Conservation (phyloP, 2,329 filamentous ascomycete species). For the Chaetomium sp. region DNA sequence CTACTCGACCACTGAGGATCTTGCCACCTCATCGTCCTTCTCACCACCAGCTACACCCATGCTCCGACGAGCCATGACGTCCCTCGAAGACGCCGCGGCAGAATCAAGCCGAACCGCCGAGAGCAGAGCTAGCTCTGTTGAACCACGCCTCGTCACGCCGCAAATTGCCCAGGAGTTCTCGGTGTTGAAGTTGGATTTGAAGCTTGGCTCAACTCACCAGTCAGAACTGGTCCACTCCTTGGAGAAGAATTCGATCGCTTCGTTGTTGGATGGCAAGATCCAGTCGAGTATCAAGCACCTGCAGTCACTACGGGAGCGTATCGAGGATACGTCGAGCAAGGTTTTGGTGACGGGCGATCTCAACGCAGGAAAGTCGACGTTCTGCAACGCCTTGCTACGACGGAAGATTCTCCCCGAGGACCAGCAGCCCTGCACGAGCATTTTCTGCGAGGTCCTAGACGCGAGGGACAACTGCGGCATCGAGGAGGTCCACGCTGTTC, state of each 20-base stretch:
- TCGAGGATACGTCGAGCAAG: slow-evolving; percentile 96
- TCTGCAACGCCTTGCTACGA: slow-evolving; percentile 92
- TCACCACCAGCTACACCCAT: slow-evolving; percentile 15
- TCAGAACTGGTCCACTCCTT: slow-evolving; percentile 89
- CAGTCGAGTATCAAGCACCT: slow-evolving; percentile 89
- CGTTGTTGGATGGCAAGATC: slow-evolving; percentile 88
- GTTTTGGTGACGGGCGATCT: slow-evolving; percentile 92
- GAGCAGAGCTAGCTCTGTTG: slow-evolving; percentile 49
- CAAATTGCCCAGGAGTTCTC: slow-evolving; percentile 96
- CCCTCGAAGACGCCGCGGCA: slow-evolving; percentile 52
- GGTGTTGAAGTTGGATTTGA: slow-evolving; percentile 87
- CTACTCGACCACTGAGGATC: slow-evolving; percentile 51
- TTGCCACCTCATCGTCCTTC: slow-evolving; percentile 30
- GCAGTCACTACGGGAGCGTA: slow-evolving; percentile 77
- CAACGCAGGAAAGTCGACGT: slow-evolving; percentile 97
- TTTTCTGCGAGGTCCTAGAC: slow-evolving; percentile 96
- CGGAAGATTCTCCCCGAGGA: slow-evolving; percentile 93
- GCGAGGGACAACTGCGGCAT: slow-evolving; percentile 82
- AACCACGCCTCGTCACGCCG: slow-evolving; percentile 80
- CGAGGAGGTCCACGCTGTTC: slow-evolving; percentile 93
- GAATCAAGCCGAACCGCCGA: slow-evolving; percentile 72
- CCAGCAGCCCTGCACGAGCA: slow-evolving; percentile 95
- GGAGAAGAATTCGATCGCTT: slow-evolving; percentile 85
- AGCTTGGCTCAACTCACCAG: slow-evolving; percentile 79
- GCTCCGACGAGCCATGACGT: slow-evolving; percentile 66